phyloP scores from a whole-genome alignment of 1,284 basidiomycete genomes.

The Neolentinus lepideus region DNA sequence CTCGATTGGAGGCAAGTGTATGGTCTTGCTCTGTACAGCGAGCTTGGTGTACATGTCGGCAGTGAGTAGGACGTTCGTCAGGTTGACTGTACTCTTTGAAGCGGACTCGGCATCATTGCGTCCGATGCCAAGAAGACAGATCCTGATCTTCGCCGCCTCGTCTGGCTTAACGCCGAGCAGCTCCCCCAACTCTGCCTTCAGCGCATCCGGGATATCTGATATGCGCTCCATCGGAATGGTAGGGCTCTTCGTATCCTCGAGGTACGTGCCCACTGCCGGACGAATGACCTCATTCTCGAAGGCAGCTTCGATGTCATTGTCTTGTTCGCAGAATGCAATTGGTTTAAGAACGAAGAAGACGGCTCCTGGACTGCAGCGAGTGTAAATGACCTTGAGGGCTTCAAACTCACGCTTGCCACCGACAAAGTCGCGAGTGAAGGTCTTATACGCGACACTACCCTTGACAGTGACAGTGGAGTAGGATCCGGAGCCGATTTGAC shows the following conservation, averaged over 20 bases:
- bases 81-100: neutral
- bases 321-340: neutral
- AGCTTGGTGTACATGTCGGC: neutral
- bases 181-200: neutral
- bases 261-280: neutral
- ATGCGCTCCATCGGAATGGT: neutral
- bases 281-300: neutral
- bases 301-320: neutral
- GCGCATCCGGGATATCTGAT: neutral
- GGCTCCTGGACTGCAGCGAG: neutral
- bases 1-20: constrained; percentile 7
- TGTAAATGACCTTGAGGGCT: neutral
- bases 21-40: neutral
- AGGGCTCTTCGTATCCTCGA: neutral
- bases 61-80: neutral
- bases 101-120: neutral
- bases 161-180: neutral
- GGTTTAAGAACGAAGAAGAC: neutral
- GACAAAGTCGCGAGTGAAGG: neutral
- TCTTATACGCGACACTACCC: neutral
- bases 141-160: neutral
- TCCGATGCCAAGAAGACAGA: neutral
- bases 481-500: neutral
- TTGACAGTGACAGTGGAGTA: neutral
- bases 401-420: neutral